Conservation (phyloP, 306 rosid genomes). For the Hippophae gyantsensis region DNA sequence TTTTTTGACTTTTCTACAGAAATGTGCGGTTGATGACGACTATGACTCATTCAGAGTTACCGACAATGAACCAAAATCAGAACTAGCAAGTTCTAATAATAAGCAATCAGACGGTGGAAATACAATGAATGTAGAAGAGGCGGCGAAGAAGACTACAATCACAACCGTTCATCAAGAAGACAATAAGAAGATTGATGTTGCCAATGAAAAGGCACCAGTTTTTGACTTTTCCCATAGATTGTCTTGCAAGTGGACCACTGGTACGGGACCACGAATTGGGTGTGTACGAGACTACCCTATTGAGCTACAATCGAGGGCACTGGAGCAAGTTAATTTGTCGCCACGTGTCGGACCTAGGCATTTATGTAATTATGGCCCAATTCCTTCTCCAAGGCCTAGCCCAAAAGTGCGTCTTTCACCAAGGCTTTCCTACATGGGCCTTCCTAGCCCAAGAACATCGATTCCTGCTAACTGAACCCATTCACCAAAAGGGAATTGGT, state of each 20-base stretch:
- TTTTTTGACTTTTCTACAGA: constrained; percentile 24
- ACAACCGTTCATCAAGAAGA: constrained; percentile 19
- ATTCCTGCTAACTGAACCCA: constrained; percentile 26
- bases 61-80: constrained; percentile 20
- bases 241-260: constrained; percentile 77
- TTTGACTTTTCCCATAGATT: constrained; percentile 34
- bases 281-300: constrained; percentile 85
- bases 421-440: constrained; percentile 57
- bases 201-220: constrained; percentile 16
- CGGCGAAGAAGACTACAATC: constrained; percentile 11
- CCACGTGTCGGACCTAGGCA: constrained; percentile 40
- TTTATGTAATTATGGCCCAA: constrained; percentile 43
- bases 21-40: constrained; percentile 75
- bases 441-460: constrained; percentile 69
- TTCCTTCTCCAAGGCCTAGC: constrained; percentile 94
- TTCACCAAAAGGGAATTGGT: background rate
- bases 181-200: constrained; percentile 16
- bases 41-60: constrained; percentile 24
- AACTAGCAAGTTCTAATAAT: constrained; percentile 4
- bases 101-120: constrained; percentile 5
- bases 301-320: constrained; percentile 57
- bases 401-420: constrained; percentile 80
- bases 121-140: constrained; percentile 1
- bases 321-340: constrained; percentile 75
- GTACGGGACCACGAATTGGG: constrained; percentile 81